These are phyloP conservation scores for Canariomyces notabilis DNA, from an alignment of 2,329 filamentous ascomycete species.

Conservation along the genomic window DNA sequence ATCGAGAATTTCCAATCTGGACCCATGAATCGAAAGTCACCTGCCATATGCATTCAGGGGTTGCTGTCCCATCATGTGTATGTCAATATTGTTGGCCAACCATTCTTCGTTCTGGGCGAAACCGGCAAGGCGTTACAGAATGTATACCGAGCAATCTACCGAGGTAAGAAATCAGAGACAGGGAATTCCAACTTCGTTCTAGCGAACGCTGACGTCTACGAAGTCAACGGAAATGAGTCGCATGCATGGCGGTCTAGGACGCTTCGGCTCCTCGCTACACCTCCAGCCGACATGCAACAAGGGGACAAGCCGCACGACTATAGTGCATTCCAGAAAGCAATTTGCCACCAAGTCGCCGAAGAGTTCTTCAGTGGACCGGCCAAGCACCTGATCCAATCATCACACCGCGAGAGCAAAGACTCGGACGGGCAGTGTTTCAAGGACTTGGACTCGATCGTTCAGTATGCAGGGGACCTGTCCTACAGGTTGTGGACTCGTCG, in stretches of 20 bases:
- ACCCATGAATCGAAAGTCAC: conserved; percentile 5
- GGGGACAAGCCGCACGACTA: not conserved
- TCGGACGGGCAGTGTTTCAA: not conserved
- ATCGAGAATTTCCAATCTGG: conserved; percentile 3
- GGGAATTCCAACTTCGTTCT: too few species aligned
- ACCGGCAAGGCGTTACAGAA: not conserved
- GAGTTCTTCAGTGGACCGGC: not conserved
- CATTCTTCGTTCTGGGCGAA: conserved; percentile 9
- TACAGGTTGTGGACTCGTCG: not conserved
- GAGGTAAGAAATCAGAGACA: not conserved
- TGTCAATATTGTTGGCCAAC: not conserved
- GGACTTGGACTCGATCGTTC: not conserved
- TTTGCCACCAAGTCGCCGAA: not conserved
- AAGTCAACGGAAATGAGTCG: conserved; percentile 4
- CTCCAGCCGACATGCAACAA: not conserved
- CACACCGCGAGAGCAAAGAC: not conserved
- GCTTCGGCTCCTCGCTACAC: conserved; percentile 4
- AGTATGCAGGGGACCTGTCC: conserved; percentile 5
- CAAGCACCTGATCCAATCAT: conserved; percentile 1
- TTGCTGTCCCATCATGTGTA: conserved; percentile 4
- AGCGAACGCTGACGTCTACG: not conserved
- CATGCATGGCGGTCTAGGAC: conserved; percentile 8
- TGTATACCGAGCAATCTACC: not conserved
- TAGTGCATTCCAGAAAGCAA: not conserved
- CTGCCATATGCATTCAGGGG: conserved; percentile 7